Evolutionary conservation across 2,329 filamentous ascomycete genomes (phyloP).

Genomic region (Colletotrichum echinochloae): DNA sequence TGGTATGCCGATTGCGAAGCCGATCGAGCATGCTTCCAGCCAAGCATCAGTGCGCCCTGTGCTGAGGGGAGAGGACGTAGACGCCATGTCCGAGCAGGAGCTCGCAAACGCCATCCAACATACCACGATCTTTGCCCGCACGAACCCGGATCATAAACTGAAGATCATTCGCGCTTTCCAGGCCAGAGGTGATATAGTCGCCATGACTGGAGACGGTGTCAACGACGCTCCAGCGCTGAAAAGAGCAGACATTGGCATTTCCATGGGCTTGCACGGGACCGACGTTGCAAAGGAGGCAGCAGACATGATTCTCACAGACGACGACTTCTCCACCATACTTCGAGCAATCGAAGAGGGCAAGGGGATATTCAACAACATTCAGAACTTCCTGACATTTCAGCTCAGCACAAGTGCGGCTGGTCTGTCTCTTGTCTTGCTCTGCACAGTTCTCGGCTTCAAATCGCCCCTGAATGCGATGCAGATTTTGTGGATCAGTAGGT

Average conservation of each 20-base stretch:
- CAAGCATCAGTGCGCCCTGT: slow-evolving; percentile 77
- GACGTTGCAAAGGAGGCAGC: slow-evolving; percentile 97
- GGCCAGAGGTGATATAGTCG: slow-evolving; percentile 92
- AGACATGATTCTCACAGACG: slow-evolving; percentile 93
- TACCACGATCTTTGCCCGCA: slow-evolving; percentile 95
- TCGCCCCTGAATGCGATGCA: slow-evolving; percentile 99
- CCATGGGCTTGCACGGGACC: slow-evolving; percentile 94
- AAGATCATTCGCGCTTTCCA: slow-evolving; percentile 95
- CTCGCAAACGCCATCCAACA: slow-evolving; percentile 86
- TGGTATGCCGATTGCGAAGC: slow-evolving; percentile 84
- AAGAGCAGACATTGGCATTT: slow-evolving; percentile 96
- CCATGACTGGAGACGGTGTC: slow-evolving; percentile 98
- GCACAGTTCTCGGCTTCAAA: slow-evolving; percentile 91
- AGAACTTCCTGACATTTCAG: slow-evolving; percentile 99
- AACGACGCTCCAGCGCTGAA: slow-evolving; percentile 98
- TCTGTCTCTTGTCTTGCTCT: slow-evolving; percentile 89
- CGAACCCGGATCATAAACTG: slow-evolving; percentile 97
- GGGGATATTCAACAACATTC: slow-evolving; percentile 99
- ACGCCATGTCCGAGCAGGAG: slow-evolving; percentile 87
- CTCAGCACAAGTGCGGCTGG: slow-evolving; percentile 96
- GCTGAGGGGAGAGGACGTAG: slow-evolving; percentile 90
- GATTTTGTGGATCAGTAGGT: slow-evolving; percentile 98
- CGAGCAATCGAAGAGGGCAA: slow-evolving; percentile 98
- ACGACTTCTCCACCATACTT: slow-evolving; percentile 92
- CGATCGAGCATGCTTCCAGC: slow-evolving; percentile 63